Conservation (phyloP, 768 basidiomycete species). For the Naganishia onofrii region DNA sequence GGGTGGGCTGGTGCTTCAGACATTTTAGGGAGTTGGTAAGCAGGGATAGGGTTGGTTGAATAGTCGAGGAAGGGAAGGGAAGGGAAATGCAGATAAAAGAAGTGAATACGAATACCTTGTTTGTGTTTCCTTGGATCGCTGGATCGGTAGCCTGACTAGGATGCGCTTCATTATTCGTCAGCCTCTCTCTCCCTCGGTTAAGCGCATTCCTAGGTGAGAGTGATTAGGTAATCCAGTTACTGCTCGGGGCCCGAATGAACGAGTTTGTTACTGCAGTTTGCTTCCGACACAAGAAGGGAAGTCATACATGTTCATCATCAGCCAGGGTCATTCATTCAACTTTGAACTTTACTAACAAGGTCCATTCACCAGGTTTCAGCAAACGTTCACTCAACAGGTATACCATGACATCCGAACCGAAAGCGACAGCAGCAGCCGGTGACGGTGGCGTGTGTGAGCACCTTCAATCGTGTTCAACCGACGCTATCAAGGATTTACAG, state of each 20-base stretch:
- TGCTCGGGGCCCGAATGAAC: not conserved
- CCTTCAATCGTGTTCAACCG: not conserved
- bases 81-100: too few relatives aligned
- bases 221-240: too few relatives aligned
- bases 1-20: constrained; percentile 39
- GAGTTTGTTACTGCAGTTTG: not conserved
- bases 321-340: not conserved
- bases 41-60: not conserved
- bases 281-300: constrained; percentile 1
- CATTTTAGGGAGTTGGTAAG: constrained; percentile 15
- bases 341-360: too few relatives aligned
- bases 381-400: too few relatives aligned
- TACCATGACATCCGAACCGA: not conserved
- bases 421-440: not conserved
- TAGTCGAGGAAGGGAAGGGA: too few relatives aligned
- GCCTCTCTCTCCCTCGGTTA: too few relatives aligned
- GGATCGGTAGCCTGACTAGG: too few relatives aligned
- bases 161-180: not conserved
- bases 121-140: not conserved
- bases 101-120: too few relatives aligned
- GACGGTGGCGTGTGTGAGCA: constrained; percentile 11
- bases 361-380: too few relatives aligned
- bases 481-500: constrained; percentile 9
- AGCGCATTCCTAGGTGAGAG: too few relatives aligned
- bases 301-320: too few relatives aligned